phyloP scores from a whole-genome alignment of 495 filamentous ascomycete genomes.

The Tuber aestivum region DNA sequence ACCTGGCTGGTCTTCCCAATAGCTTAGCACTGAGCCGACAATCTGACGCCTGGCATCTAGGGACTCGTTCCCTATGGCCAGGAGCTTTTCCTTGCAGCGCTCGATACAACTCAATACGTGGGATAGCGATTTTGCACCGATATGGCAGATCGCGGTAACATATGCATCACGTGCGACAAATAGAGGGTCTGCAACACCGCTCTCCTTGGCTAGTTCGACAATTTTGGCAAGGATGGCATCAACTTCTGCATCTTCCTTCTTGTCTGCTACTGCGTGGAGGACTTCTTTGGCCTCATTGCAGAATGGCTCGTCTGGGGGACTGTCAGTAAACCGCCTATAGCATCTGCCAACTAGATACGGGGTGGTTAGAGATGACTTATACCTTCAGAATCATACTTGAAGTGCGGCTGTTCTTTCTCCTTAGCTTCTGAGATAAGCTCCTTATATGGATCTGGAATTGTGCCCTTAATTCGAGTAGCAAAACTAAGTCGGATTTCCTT shows the following conservation, averaged over 20 bases:
- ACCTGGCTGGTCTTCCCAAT: constrained; percentile 89
- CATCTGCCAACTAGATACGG: constrained; percentile 6
- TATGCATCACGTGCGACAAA: constrained; percentile 85
- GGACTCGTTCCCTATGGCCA: constrained; percentile 67
- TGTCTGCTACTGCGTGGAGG: constrained; percentile 69
- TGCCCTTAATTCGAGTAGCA: constrained; percentile 89
- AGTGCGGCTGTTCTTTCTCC: constrained; percentile 87
- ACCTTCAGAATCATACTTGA: constrained; percentile 82
- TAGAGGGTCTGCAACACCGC: constrained; percentile 59
- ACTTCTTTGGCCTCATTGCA: constrained; percentile 72
- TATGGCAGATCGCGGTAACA: constrained; percentile 82
- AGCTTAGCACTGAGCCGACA: constrained; percentile 78
- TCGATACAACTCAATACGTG: constrained; percentile 95
- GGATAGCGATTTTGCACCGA: constrained; percentile 90
- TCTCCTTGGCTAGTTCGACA: constrained; percentile 63
- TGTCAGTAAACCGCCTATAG: constrained; percentile 18
- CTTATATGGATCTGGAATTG: constrained; percentile 79
- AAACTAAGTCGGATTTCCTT: constrained; percentile 97
- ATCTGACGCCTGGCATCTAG: constrained; percentile 75
- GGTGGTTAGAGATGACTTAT: constrained; percentile 44
- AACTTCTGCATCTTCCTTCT: constrained; percentile 74
- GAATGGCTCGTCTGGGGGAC: constrained; percentile 64
- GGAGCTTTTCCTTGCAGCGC: constrained; percentile 83
- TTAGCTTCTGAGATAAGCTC: constrained; percentile 74
- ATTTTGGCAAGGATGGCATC: constrained; percentile 69